phyloP scores from a whole-genome alignment of 495 filamentous ascomycete species.

The Poronia punctata region DNA sequence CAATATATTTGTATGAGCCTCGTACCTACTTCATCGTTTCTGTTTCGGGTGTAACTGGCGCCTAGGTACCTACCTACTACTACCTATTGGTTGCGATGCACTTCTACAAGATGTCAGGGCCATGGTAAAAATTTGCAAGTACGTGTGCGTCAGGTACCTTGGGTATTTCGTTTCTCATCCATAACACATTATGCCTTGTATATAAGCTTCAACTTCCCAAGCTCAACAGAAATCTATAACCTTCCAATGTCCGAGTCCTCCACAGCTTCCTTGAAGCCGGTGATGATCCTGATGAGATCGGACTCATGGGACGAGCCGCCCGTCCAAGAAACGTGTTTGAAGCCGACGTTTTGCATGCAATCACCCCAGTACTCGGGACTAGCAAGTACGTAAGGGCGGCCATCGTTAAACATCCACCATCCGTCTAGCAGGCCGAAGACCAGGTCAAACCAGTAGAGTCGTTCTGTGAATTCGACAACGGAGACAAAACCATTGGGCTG shows the following conservation, averaged over 20 bases:
- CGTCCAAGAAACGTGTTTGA: conserved; percentile 42
- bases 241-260: neutral
- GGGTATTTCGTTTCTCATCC: no score
- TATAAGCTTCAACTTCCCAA: no score
- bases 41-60: no score
- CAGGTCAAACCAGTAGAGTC: conserved; percentile 39
- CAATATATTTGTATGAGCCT: no score
- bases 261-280: neutral
- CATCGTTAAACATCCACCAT: conserved; percentile 50
- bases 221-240: no score
- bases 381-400: conserved; percentile 38
- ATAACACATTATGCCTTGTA: no score
- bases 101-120: no score
- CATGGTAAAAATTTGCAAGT: no score
- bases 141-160: no score
- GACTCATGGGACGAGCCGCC: conserved; percentile 25
- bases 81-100: no score
- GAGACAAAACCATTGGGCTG: conserved; percentile 37
- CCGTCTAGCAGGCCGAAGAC: conserved; percentile 46
- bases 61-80: no score
- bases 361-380: conserved; percentile 30
- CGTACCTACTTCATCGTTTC: no score
- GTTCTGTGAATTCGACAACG: conserved; percentile 41
- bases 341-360: conserved; percentile 36
- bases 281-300: neutral